Evolutionary conservation across 176 grass and related monocot genomes (phyloP).

Genomic region (Puccinellia tenuiflora): DNA sequence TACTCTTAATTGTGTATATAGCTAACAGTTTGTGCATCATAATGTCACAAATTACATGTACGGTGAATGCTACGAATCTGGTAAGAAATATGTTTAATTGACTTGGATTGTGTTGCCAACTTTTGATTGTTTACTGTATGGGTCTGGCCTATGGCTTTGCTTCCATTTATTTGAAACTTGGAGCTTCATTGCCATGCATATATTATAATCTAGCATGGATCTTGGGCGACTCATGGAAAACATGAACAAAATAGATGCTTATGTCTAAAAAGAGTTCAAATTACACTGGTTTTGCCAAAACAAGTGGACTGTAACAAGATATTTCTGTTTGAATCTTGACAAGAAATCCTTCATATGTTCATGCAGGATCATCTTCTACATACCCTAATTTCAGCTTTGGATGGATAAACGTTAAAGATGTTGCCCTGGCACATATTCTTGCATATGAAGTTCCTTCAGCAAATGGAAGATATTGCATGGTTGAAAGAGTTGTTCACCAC

Average conservation of each 20-base stretch:
- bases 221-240: background rate
- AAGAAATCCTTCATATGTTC: background rate
- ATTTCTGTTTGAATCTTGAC: background rate
- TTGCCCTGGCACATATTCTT: conserved; percentile 25
- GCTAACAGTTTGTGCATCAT: background rate
- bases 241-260: background rate
- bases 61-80: background rate
- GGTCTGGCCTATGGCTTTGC: background rate
- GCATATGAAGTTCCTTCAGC: conserved; percentile 15
- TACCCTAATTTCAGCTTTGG: conserved; percentile 6
- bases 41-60: background rate
- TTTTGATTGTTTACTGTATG: background rate
- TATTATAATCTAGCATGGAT: background rate
- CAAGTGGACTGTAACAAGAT: background rate
- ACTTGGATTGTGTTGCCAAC: background rate
- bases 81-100: background rate
- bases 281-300: background rate
- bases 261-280: background rate
- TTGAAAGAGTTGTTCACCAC: conserved; percentile 21
- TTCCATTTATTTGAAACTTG: background rate
- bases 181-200: background rate
- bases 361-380: conserved; percentile 13
- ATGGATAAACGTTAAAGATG: conserved; percentile 29
- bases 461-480: conserved; percentile 24
- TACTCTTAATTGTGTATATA: background rate